Conservation (phyloP, 768 basidiomycete genomes). For the Lactarius hengduanensis region DNA sequence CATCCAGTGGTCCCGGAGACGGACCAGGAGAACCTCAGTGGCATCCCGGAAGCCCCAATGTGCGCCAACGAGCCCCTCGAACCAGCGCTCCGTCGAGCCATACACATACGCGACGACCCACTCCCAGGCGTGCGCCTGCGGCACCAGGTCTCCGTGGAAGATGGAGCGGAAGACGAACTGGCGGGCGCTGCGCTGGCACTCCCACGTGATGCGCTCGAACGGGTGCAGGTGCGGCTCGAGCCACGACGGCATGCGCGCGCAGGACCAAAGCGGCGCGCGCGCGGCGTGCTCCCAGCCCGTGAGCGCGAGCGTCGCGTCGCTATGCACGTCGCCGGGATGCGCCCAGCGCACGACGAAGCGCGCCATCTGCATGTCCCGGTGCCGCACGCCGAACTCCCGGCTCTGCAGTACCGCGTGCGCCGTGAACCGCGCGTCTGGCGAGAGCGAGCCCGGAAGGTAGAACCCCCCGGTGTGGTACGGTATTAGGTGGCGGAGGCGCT, state of each 20-base stretch:
- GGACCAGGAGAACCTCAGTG: slow-evolving; percentile 31
- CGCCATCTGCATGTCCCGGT: slow-evolving; percentile 36
- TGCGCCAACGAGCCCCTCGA: slow-evolving; percentile 33
- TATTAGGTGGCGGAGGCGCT: slow-evolving; percentile 30
- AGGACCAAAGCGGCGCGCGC: slow-evolving; percentile 37
- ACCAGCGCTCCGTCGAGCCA: slow-evolving; percentile 37
- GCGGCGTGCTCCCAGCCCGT: slow-evolving; percentile 37
- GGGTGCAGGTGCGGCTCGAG: slow-evolving; percentile 28
- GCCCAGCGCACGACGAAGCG: slow-evolving; percentile 34
- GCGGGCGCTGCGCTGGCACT: slow-evolving; percentile 32
- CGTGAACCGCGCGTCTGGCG: slow-evolving; percentile 31
- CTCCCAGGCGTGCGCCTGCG: slow-evolving; percentile 27
- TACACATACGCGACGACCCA: slow-evolving; percentile 36
- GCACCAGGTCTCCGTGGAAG: slow-evolving; percentile 26
- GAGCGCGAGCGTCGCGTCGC: slow-evolving; percentile 29
- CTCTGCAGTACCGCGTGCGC: slow-evolving; percentile 32
- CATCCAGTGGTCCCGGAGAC: slow-evolving; percentile 33
- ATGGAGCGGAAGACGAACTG: slow-evolving; percentile 31
- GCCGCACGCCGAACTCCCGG: slow-evolving; percentile 33
- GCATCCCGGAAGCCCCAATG: slow-evolving; percentile 34
- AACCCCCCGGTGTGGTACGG: slow-evolving; percentile 36
- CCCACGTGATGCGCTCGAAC: slow-evolving; percentile 32
- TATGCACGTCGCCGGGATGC: slow-evolving; percentile 22
- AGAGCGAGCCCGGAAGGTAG: slow-evolving; percentile 34
- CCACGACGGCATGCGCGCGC: slow-evolving; percentile 36